Base-by-base conservation (phyloP, 2,329 filamentous ascomycete genomes). In the Aspergillus tubingensis region DNA sequence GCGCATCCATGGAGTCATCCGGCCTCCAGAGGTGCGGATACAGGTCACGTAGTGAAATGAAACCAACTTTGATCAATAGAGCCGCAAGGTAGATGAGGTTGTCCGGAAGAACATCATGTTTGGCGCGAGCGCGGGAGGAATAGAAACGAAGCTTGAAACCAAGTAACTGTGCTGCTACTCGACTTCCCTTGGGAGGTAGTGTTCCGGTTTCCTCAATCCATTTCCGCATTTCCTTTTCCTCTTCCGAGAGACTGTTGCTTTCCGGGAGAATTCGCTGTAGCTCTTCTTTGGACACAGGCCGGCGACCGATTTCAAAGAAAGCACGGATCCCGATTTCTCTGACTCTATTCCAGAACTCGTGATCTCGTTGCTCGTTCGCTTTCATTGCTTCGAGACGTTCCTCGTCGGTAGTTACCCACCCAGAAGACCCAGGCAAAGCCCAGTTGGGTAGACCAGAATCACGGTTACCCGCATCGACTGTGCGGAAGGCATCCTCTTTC, bases 131-230 rank as follows among this genome's bases (percentile, higher is more conserved):
- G 27, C 88, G 82, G 0, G 92, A 96, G 43, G 91, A 90, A 72
- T 99, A 99, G 76, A 96, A 99, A 13, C 91, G 91, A 54, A 99
- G 85, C 77, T 99, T 99, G 83, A 99, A 99, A 3, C 95, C 95
- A 13, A 99, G 87, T 3, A 99, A 84, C 74, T 98, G 95, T 30
- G 96, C 96, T 1, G 95, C 95, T 61, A 96, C 91, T 47, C 89
- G 87, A 73, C 97, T 99, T 30, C 96, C 95, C 30, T 85, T 83
- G 1, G 93, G 92, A 4, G 93, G 93, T 3, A 95, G 79, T 0
- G 91, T 96, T 58, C 88, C 89, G 2, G 94, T 97, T 61, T 86
- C 81, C 64, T 86, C 83, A 68, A 96, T 91, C 91, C 93, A 97
- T 66, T 89, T 83, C 6, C 83, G 81, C 59, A 87, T 86, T 25